phyloP scores from a whole-genome alignment of 78 protist genomes.

The Planoprotostelium fungivorum region DNA sequence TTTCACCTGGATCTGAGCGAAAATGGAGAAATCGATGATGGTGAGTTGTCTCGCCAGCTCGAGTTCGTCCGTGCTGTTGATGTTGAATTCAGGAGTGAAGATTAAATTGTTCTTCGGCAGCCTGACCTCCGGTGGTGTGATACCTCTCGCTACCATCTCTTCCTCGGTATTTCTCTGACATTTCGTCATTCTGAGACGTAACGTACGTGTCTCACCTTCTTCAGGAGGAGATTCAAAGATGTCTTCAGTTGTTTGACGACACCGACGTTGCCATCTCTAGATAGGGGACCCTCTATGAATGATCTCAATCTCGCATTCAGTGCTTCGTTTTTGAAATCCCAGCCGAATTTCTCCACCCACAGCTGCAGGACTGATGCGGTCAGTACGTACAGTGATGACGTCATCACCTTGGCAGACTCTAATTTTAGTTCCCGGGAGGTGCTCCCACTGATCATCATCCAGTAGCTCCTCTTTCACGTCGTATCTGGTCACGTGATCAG shows the following conservation, averaged over 20 bases:
- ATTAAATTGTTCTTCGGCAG: not conserved
- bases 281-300: not conserved
- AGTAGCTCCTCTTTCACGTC: not conserved
- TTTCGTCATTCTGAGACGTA: too few species aligned
- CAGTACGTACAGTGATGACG: too few species aligned
- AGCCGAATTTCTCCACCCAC: not conserved
- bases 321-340: not conserved
- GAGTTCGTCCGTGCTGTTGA: constrained; percentile 21
- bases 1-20: constrained; percentile 18
- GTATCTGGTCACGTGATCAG: too few species aligned
- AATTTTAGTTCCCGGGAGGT: not conserved
- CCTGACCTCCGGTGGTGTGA: not conserved
- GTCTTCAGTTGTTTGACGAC: not conserved
- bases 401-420: not conserved
- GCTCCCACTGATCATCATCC: not conserved
- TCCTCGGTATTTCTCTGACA: not conserved
- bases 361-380: not conserved
- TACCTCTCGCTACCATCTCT: not conserved
- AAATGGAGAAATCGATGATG: constrained; percentile 60
- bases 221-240: not conserved
- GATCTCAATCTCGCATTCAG: not conserved
- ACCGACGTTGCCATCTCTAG: not conserved
- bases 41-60: constrained; percentile 80
- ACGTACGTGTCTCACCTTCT: not conserved
- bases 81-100: not conserved